phyloP scores from a whole-genome alignment of 2,329 filamentous ascomycete genomes.

The Capronia coronata region DNA sequence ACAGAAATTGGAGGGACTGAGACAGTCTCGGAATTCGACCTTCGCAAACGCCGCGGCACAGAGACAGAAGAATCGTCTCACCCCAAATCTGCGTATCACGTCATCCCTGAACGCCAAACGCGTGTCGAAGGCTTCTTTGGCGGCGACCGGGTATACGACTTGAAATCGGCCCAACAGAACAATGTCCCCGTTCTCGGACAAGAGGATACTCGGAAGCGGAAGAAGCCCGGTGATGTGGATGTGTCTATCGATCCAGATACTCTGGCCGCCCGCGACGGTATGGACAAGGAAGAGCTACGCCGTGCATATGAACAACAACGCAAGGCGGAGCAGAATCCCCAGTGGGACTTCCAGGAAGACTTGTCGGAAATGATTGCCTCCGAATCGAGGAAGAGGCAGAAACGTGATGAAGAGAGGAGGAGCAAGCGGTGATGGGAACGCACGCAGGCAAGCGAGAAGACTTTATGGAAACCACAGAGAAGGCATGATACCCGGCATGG shows the following conservation, averaged over 20 bases:
- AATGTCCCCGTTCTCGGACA: conserved; percentile 72
- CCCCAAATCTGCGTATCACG: conserved; percentile 76
- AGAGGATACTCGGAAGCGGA: conserved; percentile 71
- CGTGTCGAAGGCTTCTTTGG: conserved; percentile 91
- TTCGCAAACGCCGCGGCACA: conserved; percentile 80
- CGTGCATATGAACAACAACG: conserved; percentile 69
- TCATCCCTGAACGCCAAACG: conserved; percentile 82
- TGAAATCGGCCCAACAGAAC: conserved; percentile 51
- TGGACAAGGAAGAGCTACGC: conserved; percentile 77
- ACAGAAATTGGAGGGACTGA: conserved; percentile 71
- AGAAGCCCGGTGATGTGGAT: conserved; percentile 94
- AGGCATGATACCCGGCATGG: too few relatives aligned
- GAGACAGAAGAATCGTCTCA: conserved; percentile 75
- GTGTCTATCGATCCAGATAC: conserved; percentile 84
- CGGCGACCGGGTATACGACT: conserved; percentile 86
- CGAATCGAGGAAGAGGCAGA: conserved; percentile 83
- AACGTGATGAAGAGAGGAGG: conserved; percentile 74
- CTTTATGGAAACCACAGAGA: too few relatives aligned
- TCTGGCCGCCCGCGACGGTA: conserved; percentile 64
- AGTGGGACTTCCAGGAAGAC: conserved; percentile 79
- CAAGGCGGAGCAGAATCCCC: conserved; percentile 59
- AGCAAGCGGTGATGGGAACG: conserved; percentile 50
- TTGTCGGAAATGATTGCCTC: conserved; percentile 92
- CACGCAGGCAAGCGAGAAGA: too few relatives aligned
- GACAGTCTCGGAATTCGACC: conserved; percentile 77